Percentiles rank a stretch among this genome's conserved stretches.
phyloP scores from a whole-genome alignment of 345 rosid genomes.

The Moricandia moricandioides region DNA sequence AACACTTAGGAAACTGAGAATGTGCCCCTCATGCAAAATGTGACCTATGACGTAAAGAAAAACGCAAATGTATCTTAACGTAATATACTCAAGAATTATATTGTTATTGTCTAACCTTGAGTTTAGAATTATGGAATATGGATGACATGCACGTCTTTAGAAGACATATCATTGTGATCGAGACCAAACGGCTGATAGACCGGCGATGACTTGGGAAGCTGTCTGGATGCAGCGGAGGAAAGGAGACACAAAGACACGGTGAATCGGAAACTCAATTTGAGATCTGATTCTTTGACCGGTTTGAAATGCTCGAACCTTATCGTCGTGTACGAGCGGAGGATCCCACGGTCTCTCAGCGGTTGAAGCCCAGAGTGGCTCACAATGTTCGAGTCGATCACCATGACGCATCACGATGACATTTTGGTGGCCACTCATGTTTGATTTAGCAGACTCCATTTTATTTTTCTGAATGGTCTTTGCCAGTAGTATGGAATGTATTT shows the following conservation, averaged over 20 bases:
- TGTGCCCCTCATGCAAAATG: too few relatives aligned
- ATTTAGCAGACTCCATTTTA: constrained; percentile 22
- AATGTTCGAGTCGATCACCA: constrained; percentile 72
- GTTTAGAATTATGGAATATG: constrained; percentile 43
- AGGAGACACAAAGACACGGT: constrained; percentile 79
- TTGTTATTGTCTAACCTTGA: constrained; percentile 52
- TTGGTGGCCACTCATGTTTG: constrained; percentile 34
- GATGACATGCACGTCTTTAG: constrained; percentile 20
- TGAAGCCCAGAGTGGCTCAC: constrained; percentile 48
- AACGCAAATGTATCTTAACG: too few relatives aligned
- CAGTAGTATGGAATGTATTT: neutral
- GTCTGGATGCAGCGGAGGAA: constrained; percentile 87
- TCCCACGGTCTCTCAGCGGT: constrained; percentile 75
- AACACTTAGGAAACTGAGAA: too few relatives aligned
- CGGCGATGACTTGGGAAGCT: constrained; percentile 49
- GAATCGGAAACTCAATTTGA: constrained; percentile 49
- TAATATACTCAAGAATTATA: neutral
- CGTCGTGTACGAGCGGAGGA: constrained; percentile 55
- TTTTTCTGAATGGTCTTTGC: constrained; percentile 5
- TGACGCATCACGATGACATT: constrained; percentile 82
- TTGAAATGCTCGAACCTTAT: constrained; percentile 48
- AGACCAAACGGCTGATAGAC: constrained; percentile 44
- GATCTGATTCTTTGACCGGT: constrained; percentile 49
- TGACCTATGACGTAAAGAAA: too few relatives aligned
- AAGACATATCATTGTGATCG: constrained; percentile 26